phyloP scores from a whole-genome alignment of 2,329 filamentous ascomycete genomes.

The Monilinia laxa region DNA sequence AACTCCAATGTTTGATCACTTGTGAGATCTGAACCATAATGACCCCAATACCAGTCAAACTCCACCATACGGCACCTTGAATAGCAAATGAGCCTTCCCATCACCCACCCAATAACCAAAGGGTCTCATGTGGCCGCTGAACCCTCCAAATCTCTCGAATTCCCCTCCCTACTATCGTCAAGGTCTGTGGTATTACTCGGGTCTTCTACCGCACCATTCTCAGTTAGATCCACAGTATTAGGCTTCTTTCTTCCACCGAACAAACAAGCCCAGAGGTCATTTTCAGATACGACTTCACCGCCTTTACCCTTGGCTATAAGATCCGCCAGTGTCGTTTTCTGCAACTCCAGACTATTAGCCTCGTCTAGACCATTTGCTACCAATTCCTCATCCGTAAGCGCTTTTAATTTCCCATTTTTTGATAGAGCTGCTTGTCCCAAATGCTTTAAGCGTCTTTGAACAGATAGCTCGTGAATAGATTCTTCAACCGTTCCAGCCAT shows the following conservation, averaged over 20 bases:
- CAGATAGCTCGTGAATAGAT: constrained; percentile 84
- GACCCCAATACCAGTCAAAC: background rate
- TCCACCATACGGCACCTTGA: background rate
- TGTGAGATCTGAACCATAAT: background rate
- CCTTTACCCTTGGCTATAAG: constrained; percentile 70
- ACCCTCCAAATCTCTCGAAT: background rate
- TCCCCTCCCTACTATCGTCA: no score
- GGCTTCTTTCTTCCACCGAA: constrained; percentile 56
- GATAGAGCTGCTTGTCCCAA: constrained; percentile 52
- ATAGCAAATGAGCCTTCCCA: background rate
- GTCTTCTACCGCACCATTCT: background rate
- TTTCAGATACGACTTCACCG: constrained; percentile 75
- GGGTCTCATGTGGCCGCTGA: background rate
- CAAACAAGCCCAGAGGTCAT: constrained; percentile 85
- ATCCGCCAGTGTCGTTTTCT: constrained; percentile 67
- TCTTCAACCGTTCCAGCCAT: constrained; percentile 90
- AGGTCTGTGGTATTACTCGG: background rate
- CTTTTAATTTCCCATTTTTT: constrained; percentile 45
- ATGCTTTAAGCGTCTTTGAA: constrained; percentile 74
- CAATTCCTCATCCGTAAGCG: constrained; percentile 46
- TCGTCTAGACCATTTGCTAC: constrained; percentile 68
- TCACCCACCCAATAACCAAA: background rate
- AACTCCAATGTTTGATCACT: no score
- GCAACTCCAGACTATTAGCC: constrained; percentile 81
- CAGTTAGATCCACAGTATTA: background rate